Conservation (phyloP, 176 grass and related monocot species). For the Oryza punctata region DNA sequence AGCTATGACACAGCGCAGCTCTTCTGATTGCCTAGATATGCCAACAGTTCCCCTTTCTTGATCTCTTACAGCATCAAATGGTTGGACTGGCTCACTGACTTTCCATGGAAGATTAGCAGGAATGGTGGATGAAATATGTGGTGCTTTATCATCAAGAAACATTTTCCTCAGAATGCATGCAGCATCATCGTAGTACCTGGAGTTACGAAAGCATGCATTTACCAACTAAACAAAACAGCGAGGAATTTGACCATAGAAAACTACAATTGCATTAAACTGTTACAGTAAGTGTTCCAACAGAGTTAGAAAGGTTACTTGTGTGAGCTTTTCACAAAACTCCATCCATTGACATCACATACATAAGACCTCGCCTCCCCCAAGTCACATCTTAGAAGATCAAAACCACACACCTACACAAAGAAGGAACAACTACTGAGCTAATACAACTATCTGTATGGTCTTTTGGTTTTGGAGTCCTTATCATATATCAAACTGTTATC, state of each 20-base stretch:
- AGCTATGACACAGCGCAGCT: slow-evolving; percentile 91
- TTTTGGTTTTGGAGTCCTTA: no score
- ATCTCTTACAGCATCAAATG: slow-evolving; percentile 49
- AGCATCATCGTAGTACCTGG: slow-evolving; percentile 92
- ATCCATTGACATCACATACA: slow-evolving; percentile 98
- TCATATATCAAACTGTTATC: no score
- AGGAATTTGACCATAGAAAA: not conserved
- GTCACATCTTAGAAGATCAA: slow-evolving; percentile 88
- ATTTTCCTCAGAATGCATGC: slow-evolving; percentile 96
- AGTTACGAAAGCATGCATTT: slow-evolving; percentile 6
- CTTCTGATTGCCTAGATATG: slow-evolving; percentile 83
- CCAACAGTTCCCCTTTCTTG: slow-evolving; percentile 66
- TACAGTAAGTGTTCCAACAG: slow-evolving; percentile 9
- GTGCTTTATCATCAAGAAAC: slow-evolving; percentile 95
- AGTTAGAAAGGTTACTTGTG: slow-evolving; percentile 65
- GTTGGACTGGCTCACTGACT: slow-evolving; percentile 58
- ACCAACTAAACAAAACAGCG: slow-evolving; percentile 14
- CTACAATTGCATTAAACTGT: not conserved
- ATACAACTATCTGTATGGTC: not conserved
- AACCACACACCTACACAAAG: slow-evolving; percentile 84
- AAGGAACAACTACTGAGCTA: slow-evolving; percentile 7
- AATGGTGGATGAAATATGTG: slow-evolving; percentile 86
- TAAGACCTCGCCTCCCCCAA: slow-evolving; percentile 73
- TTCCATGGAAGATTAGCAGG: slow-evolving; percentile 93
- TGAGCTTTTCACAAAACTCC: slow-evolving; percentile 98